A percentile compares a stretch with the other conserved stretches of the same genome.
These are phyloP conservation scores for Letharia columbiana DNA, from an alignment of 495 filamentous ascomycete genomes.

Conservation along the genomic window DNA sequence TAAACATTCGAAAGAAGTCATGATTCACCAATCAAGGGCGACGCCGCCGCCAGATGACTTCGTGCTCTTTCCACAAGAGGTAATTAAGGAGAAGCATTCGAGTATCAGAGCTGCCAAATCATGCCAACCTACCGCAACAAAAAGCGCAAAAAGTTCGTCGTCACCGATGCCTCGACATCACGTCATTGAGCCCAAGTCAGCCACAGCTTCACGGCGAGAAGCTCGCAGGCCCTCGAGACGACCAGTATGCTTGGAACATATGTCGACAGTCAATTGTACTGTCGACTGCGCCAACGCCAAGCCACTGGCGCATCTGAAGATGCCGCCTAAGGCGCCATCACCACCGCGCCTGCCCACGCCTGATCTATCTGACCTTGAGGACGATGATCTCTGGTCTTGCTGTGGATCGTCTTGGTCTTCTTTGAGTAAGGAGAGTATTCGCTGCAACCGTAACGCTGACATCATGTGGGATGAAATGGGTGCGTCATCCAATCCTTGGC, in stretches of 20 bases:
- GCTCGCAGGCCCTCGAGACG: slow-evolving; percentile 2
- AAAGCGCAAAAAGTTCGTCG: slow-evolving; percentile 6
- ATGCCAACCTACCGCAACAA: background rate
- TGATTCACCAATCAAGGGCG: slow-evolving; percentile 5
- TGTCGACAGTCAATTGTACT: slow-evolving; percentile 14
- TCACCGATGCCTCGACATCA: slow-evolving; percentile 6
- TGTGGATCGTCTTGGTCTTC: slow-evolving; percentile 5
- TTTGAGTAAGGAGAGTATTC: background rate
- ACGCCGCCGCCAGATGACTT: slow-evolving; percentile 18
- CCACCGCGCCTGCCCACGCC: slow-evolving; percentile 23
- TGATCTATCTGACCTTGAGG: slow-evolving; percentile 24
- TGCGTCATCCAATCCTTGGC: background rate
- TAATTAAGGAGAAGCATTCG: slow-evolving; percentile 6
- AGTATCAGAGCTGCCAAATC: background rate
- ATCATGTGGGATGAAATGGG: slow-evolving; percentile 17
- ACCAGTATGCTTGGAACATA: slow-evolving; percentile 9
- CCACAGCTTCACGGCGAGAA: background rate
- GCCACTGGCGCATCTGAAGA: background rate
- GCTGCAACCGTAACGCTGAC: background rate
- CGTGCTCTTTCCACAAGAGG: slow-evolving; percentile 9
- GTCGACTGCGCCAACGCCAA: slow-evolving; percentile 10
- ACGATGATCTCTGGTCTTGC: slow-evolving; percentile 25
- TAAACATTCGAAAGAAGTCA: slow-evolving; percentile 9
- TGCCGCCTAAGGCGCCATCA: slow-evolving; percentile 13
- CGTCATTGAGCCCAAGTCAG: slow-evolving; percentile 3